Conservation (phyloP, 208 protist species). For the Herpetomonas tarakana region DNA sequence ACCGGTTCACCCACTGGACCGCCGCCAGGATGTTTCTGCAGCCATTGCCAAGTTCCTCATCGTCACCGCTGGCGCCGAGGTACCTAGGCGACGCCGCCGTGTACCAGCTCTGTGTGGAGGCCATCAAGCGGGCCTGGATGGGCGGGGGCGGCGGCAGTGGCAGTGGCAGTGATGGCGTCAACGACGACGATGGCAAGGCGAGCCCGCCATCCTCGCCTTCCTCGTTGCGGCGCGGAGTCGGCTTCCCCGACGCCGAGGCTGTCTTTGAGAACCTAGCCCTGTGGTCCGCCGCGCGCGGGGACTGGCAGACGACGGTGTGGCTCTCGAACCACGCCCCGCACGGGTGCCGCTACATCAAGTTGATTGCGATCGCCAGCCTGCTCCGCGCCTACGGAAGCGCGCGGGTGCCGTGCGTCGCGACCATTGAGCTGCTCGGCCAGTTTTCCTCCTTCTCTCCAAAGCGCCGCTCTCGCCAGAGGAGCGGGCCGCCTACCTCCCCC, state of each 20-base stretch:
- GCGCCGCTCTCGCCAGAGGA: not conserved
- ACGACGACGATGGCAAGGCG: not conserved
- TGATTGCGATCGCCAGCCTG: not conserved
- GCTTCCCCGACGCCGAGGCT: not conserved
- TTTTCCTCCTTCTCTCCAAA: not conserved
- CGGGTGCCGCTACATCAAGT: not conserved
- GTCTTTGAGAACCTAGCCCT: slow-evolving; percentile 2
- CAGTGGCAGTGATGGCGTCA: not conserved
- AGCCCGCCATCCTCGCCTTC: no score
- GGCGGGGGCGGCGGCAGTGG: not conserved
- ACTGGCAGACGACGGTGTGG: not conserved
- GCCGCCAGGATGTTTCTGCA: not conserved
- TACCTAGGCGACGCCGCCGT: not conserved
- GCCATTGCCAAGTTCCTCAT: not conserved
- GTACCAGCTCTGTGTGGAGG: not conserved
- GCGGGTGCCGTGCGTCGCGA: not conserved
- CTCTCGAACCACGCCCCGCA: not conserved
- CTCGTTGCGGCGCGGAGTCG: no score
- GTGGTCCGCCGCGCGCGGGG: not conserved
- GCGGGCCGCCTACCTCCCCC: no score
- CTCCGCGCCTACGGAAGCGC: not conserved
- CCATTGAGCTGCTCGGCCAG: not conserved
- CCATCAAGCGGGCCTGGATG: not conserved
- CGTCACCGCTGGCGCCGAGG: not conserved
- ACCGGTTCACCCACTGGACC: not conserved